These are phyloP conservation scores for Russula vinacea DNA, from an alignment of 768 basidiomycete genomes.

Conservation along the genomic window DNA sequence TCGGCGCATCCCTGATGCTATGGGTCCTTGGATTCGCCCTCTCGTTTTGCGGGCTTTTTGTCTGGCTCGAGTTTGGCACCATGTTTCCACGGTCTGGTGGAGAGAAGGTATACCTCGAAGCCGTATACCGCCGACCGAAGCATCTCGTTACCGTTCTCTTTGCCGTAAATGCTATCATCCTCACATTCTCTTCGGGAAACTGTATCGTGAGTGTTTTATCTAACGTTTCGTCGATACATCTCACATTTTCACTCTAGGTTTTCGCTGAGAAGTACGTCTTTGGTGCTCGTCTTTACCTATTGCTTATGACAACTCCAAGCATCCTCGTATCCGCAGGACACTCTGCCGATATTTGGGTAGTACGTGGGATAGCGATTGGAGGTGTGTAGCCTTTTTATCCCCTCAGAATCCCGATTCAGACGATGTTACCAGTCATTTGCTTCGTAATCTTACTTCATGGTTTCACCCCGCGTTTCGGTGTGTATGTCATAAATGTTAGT, in stretches of 20 bases:
- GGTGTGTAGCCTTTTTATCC: conserved; percentile 36
- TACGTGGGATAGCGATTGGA: conserved; percentile 57
- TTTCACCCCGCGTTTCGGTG: conserved; percentile 47
- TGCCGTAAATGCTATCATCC: conserved; percentile 46
- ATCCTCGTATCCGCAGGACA: conserved; percentile 49
- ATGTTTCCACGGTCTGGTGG: conserved; percentile 63
- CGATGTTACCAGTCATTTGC: conserved; percentile 41
- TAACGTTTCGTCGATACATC: not conserved
- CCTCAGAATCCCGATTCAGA: not conserved
- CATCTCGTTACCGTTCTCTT: conserved; percentile 50
- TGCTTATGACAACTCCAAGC: conserved; percentile 33
- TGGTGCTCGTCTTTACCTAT: no score
- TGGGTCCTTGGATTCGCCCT: conserved; percentile 61
- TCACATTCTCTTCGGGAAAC: conserved; percentile 44
- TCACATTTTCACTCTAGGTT: conserved; percentile 30
- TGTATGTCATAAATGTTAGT: conserved; percentile 53
- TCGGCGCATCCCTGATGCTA: conserved; percentile 63
- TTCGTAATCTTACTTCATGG: conserved; percentile 54
- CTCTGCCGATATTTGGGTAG: conserved; percentile 45
- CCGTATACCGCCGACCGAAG: conserved; percentile 47
- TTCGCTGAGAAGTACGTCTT: conserved; percentile 34
- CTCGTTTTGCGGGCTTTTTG: conserved; percentile 57
- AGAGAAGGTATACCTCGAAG: conserved; percentile 62
- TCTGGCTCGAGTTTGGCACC: conserved; percentile 62
- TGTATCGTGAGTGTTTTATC: conserved; percentile 32